Evolutionary conservation across 805 yeast genomes (phyloP), one percentile per base, ranked within the genome.

Genomic region (Candida mattraensis): DNA sequence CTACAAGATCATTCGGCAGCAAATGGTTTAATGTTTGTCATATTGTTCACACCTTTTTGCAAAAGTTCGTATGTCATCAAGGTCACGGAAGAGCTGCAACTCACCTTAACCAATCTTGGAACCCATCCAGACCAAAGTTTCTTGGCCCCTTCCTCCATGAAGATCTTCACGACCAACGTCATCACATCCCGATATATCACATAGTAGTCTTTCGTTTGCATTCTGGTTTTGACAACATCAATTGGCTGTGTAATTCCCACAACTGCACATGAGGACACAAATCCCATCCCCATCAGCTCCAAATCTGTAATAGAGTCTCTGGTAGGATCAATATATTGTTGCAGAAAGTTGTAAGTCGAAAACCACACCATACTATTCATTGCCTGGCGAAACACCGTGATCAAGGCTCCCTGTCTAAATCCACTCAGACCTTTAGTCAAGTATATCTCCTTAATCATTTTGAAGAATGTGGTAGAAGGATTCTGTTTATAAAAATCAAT

Each of bases 181-280:
- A 83, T 60, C 5, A 87, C 67, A 60, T 82, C 87, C 39, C 67
- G 70, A 55, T 81, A 83, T 2, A 74, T 48, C 4, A 58, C 51
- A 51, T 70, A 70, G n/a, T 83, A 78, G 53, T 80, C 77, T 50
- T 79, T 76, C 51, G 87, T 76, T 61, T 88, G 96, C 76, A 88
- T 76, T 53, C 95, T 74, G 3, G 96, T 77, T 64, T 89, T 89
- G 30, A 89, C 62, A 3, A 87, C 86, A 62, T 89, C 97, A 18
- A 89, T 66, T 0, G 97, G 97, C 62, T 87, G 98, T 0, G 96
- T 89, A 0, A 75, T 65, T 0, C 75, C 77, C 15, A 87, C 84
- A 18, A 86, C 94, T 0, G 87, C 83, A 3, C 74, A 61, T 0
- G 93, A 79, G 2, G 94, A 77, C 1, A 76, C 67, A 8, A 80